These are phyloP conservation scores for Erythrophleum fordii DNA, from an alignment of 306 rosid genomes.

Conservation along the genomic window DNA sequence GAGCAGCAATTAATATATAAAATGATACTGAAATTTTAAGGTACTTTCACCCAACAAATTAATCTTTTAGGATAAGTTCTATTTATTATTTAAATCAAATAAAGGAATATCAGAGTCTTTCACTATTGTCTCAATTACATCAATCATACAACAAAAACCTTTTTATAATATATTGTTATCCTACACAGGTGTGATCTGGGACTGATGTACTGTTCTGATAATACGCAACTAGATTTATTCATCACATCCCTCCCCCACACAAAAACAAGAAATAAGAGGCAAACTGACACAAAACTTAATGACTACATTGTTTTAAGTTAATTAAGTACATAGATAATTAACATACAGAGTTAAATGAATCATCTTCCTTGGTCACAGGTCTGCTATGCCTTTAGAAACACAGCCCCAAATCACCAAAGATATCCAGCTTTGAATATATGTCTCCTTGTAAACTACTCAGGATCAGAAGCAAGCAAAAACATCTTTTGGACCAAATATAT, in stretches of 20 bases:
- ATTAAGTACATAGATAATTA: neutral
- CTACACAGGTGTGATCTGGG: neutral
- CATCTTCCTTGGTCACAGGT: neutral
- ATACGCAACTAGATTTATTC: neutral
- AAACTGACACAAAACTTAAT: neutral
- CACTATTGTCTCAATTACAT: too few relatives aligned
- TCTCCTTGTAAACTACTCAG: neutral
- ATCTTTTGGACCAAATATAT: neutral
- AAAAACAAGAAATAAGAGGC: neutral
- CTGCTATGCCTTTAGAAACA: neutral
- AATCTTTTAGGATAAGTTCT: too few relatives aligned
- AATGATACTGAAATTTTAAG: too few relatives aligned
- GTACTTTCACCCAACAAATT: too few relatives aligned
- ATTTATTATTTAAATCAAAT: too few relatives aligned
- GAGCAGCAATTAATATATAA: neutral
- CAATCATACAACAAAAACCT: neutral
- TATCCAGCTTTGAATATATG: neutral
- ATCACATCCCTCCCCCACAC: neutral
- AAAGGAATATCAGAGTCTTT: too few relatives aligned
- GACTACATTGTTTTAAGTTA: neutral
- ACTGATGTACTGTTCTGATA: neutral
- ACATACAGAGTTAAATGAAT: neutral
- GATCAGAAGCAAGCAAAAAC: neutral
- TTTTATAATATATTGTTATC: neutral
- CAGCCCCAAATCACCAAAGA: neutral